Conservation (phyloP, 805 yeast species). For the Myxozyma kluyveri region DNA sequence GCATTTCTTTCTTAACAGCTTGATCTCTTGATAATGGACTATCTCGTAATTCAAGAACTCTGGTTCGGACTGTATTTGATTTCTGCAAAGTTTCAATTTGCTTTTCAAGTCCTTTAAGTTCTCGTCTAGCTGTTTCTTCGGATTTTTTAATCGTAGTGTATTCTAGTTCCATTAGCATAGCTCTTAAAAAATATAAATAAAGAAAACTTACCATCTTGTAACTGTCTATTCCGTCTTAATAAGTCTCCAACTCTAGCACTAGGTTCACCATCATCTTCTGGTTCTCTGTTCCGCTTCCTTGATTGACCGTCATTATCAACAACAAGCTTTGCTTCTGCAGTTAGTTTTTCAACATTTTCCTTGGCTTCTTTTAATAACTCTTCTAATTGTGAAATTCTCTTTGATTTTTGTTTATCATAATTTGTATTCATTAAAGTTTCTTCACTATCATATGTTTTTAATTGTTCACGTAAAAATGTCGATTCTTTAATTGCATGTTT, state of each 20-base stretch:
- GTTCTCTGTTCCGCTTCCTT: conserved; percentile 1
- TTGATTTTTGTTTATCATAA: conserved; percentile 26
- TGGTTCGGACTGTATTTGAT: conserved; percentile 43
- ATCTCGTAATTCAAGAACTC: conserved; percentile 60
- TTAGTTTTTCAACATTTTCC: conserved; percentile 47
- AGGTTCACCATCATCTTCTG: conserved; percentile 28
- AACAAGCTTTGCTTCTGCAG: conserved; percentile 35
- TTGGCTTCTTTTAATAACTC: conserved; percentile 56
- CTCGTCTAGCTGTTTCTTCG: conserved; percentile 13
- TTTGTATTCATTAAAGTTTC: conserved; percentile 29
- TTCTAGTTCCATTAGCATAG: conserved; percentile 1
- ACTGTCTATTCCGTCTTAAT: conserved; percentile 46
- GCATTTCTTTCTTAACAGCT: conserved; percentile 51
- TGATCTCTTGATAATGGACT: conserved; percentile 68
- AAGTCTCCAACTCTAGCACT: conserved; percentile 36
- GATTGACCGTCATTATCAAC: background rate
- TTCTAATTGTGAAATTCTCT: conserved; percentile 42
- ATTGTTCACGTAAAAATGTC: conserved; percentile 54
- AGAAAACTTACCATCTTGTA: conserved; percentile 32
- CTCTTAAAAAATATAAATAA: background rate
- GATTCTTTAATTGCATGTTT: conserved; percentile 57
- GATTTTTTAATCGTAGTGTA: conserved; percentile 12
- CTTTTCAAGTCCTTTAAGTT: conserved; percentile 39
- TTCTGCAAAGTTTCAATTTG: conserved; percentile 41
- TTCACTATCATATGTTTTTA: conserved; percentile 50